phyloP scores from a whole-genome alignment of 2,329 filamentous ascomycete genomes.

The Pseudopyrenochaeta lycopersici region DNA sequence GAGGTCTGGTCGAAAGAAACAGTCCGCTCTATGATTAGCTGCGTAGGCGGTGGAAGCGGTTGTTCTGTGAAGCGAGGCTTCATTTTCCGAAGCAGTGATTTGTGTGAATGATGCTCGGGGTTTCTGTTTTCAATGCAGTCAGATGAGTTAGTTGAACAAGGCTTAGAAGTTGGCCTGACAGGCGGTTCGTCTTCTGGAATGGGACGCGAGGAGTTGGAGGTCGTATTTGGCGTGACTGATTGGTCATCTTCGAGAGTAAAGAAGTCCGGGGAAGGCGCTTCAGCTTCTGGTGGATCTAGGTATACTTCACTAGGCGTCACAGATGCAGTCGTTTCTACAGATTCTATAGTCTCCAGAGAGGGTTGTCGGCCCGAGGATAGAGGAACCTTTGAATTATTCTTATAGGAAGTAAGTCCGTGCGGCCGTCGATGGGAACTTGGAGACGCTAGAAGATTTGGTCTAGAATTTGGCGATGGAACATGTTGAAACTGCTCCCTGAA shows the following conservation, averaged over 20 bases:
- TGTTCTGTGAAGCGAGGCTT: conserved; percentile 24
- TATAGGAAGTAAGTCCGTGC: conserved; percentile 27
- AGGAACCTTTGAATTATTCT: conserved; percentile 31
- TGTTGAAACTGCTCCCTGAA: conserved; percentile 22
- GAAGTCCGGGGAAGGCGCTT: conserved; percentile 20
- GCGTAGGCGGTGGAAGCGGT: conserved; percentile 16
- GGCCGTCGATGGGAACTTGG: conserved; percentile 17
- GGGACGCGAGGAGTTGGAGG: background rate
- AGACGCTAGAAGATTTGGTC: conserved; percentile 15
- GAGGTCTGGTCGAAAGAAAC: conserved; percentile 46
- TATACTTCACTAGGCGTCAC: conserved; percentile 19
- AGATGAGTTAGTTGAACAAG: conserved; percentile 16
- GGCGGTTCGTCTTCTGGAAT: conserved; percentile 4
- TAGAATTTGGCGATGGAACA: conserved; percentile 10
- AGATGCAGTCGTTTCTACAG: conserved; percentile 34
- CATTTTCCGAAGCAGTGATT: conserved; percentile 32
- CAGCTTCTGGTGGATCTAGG: conserved; percentile 23
- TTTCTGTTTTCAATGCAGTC: conserved; percentile 17
- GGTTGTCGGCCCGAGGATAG: conserved; percentile 32
- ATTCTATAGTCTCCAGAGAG: conserved; percentile 44
- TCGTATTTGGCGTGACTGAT: conserved; percentile 1
- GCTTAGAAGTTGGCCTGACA: background rate
- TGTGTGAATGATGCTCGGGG: conserved; percentile 23
- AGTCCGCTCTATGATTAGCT: conserved; percentile 42
- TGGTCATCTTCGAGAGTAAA: conserved; percentile 15